These are phyloP conservation scores for Serendipita vermifera DNA, from an alignment of 768 basidiomycete genomes.

Conservation along the genomic window DNA sequence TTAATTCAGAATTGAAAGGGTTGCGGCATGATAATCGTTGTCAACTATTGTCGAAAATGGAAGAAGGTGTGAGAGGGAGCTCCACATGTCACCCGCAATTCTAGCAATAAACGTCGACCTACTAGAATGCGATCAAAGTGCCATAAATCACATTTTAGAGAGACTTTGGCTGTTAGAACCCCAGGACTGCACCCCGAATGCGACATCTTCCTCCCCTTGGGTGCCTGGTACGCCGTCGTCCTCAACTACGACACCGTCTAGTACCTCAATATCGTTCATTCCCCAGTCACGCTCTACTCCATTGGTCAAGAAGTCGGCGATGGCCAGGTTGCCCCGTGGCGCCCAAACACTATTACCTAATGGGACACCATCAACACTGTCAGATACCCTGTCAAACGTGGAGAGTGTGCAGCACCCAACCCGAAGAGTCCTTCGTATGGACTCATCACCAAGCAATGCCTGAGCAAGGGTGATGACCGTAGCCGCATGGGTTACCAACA, in stretches of 20 bases:
- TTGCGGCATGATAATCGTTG: no score
- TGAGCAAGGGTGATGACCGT: slow-evolving; percentile 54
- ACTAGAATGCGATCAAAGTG: no score
- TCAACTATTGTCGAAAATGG: no score
- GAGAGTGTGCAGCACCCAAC: slow-evolving; percentile 70
- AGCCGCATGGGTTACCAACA: slow-evolving; percentile 66
- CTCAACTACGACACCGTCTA: slow-evolving; percentile 46
- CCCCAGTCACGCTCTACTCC: slow-evolving; percentile 65
- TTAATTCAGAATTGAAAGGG: no score
- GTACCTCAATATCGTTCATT: slow-evolving; percentile 55
- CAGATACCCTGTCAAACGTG: slow-evolving; percentile 25
- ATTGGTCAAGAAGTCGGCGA: slow-evolving; percentile 45
- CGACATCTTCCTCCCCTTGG: slow-evolving; percentile 43
- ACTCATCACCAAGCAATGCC: slow-evolving; percentile 37
- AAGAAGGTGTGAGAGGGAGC: no score
- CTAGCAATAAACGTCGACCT: no score
- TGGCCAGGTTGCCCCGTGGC: slow-evolving; percentile 32
- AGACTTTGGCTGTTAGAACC: neutral
- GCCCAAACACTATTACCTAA: slow-evolving; percentile 35
- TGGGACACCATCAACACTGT: slow-evolving; percentile 23
- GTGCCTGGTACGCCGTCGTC: slow-evolving; percentile 59
- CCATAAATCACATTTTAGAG: neutral
- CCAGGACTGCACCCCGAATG: slow-evolving; percentile 38
- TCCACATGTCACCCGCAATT: no score
- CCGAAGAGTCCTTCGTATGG: slow-evolving; percentile 28